Conservation (phyloP, 1,139 yeast genomes). For the Sugiyamaella grinbergsii region DNA sequence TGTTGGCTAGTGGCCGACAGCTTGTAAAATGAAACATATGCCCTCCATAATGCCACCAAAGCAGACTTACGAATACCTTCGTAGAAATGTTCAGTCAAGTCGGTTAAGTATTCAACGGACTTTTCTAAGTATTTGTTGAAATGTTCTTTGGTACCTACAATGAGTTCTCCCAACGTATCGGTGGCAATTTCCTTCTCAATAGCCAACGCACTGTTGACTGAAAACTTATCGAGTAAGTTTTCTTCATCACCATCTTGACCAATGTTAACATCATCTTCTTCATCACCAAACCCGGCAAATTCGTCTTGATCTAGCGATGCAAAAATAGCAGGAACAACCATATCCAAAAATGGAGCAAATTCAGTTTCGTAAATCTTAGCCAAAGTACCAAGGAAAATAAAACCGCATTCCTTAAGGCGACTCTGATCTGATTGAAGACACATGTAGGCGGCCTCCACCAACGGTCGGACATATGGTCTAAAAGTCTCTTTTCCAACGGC, state of each 20-base stretch:
- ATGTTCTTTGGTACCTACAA: constrained; percentile 77
- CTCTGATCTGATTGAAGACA: constrained; percentile 78
- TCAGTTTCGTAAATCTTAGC: constrained; percentile 93
- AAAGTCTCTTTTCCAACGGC: constrained; percentile 94
- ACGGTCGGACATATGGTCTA: constrained; percentile 81
- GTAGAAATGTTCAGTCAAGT: constrained; percentile 81
- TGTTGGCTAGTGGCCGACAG: constrained; percentile 38
- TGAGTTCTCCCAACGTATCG: constrained; percentile 87
- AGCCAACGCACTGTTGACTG: constrained; percentile 92
- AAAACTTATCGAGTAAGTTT: constrained; percentile 68
- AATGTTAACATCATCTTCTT: constrained; percentile 38
- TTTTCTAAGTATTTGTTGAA: constrained; percentile 79
- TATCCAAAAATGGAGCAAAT: constrained; percentile 81
- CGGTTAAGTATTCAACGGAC: constrained; percentile 63
- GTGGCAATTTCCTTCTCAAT: constrained; percentile 97
- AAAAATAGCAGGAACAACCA: constrained; percentile 80
- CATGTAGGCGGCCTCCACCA: constrained; percentile 83
- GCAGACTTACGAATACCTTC: constrained; percentile 89
- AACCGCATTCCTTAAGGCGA: constrained; percentile 91
- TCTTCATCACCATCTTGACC: constrained; percentile 39
- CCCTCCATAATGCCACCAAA: constrained; percentile 77
- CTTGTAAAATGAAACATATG: constrained; percentile 70
- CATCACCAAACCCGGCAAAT: constrained; percentile 42
- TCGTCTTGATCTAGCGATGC: constrained; percentile 75
- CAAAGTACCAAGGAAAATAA: constrained; percentile 91